Evolutionary conservation across 139 green algal species (phyloP), one percentile per base, ranked within the genome.

Genomic region (Asterochloris sp.): DNA sequence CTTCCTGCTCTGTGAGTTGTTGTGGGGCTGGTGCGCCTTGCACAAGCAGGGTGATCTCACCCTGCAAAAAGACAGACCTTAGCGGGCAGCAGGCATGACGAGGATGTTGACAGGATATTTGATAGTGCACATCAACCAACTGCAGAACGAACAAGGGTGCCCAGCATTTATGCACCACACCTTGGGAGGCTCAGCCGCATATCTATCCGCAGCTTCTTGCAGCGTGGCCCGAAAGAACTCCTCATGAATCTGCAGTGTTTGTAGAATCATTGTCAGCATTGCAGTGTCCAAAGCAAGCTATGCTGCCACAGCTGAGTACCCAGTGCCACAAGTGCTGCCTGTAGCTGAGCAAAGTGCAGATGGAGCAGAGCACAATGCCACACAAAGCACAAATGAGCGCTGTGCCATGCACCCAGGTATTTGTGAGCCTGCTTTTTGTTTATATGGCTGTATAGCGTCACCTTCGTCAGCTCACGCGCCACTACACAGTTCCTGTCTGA

Each of bases 391-490:
- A 38, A 13, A 68, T 29, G 12, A 64, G 13, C 1, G 47, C 61
- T 68, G 24, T 54, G 13, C 14, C 16, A 63, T 67, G 16, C 63
- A 19, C 63, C 4, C 21, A 11, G n/a, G 21, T 6, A 66, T 10
- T 6, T 26, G 75, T 1, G 29, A 6, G 1, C 63, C 62, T 62
- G 75, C 26, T 80, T 17, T 14, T 0, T 62, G 23, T 24, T 21
- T 62, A 2, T 17, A 19, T 66, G 10, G 21, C 67, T 67, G 13
- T 21, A 64, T 1, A 82, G 27, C 80, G 77, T 73, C 47, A 93
- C 24, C 86, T 98, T 98, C 69, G 94, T 98, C 26, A 98, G 82
- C 86, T 98, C 95, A 62, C 95, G 75, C 1, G 92, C 95, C 12
- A 98, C 83, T 69, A 90, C 94, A 63, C 90, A 94, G 11, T 75